These are phyloP conservation scores for Chrysosporium queenslandicum DNA, from an alignment of 2,329 filamentous ascomycete genomes.

Conservation along the genomic window DNA sequence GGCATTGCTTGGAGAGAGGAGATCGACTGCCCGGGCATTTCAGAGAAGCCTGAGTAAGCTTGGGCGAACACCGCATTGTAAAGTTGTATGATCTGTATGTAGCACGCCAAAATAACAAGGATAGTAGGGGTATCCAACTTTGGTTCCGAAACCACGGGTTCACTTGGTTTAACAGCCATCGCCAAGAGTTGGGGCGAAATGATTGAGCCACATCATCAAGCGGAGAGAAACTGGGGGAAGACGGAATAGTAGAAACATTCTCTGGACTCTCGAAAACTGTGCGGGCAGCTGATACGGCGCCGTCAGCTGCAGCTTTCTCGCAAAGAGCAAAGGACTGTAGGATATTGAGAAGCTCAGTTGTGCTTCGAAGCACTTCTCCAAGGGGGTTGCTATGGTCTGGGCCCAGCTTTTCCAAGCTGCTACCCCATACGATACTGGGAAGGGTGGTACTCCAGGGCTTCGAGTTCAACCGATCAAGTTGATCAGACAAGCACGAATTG, in stretches of 20 bases:
- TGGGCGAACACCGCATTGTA: not conserved
- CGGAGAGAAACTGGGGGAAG: too few relatives aligned
- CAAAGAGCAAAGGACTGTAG: not conserved
- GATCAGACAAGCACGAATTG: not conserved
- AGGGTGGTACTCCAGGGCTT: not conserved
- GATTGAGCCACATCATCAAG: not conserved
- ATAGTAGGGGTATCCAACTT: not conserved
- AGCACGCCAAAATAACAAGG: not conserved
- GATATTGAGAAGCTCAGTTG: not conserved
- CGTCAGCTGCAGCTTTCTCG: not conserved
- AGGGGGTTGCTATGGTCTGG: not conserved
- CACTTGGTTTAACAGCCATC: not conserved
- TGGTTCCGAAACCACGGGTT: not conserved
- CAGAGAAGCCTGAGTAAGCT: not conserved
- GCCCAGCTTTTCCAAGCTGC: not conserved
- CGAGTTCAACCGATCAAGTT: not conserved
- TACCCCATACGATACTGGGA: not conserved
- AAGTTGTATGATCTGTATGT: not conserved
- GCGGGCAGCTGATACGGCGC: not conserved
- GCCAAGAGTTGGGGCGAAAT: not conserved
- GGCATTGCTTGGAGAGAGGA: not conserved
- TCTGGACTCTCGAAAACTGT: not conserved
- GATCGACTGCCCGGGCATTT: not conserved
- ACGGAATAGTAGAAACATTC: not conserved
- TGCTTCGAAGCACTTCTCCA: conserved; percentile 2